Conservation (phyloP, 495 filamentous ascomycete species). For the Hypoxylon trugodes region DNA sequence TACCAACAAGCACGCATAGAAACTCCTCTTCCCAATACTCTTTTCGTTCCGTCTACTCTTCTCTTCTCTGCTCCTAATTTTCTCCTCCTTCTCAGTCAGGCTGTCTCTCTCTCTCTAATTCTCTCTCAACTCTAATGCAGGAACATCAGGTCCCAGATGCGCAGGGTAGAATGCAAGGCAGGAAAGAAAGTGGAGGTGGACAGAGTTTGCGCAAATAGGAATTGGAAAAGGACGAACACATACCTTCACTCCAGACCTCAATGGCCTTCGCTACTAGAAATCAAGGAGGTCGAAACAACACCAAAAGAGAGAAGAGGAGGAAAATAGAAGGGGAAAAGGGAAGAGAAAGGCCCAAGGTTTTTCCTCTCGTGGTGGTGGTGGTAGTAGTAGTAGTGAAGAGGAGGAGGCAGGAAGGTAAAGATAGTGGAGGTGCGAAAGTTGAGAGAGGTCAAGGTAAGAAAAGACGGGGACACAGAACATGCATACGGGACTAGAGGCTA, state of each 20-base stretch:
- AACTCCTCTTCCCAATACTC: conserved; percentile 10
- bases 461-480: conserved; percentile 45
- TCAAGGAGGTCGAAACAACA: conserved; percentile 49
- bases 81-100: conserved; percentile 23
- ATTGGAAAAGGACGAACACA: conserved; percentile 42
- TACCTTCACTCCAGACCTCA: conserved; percentile 51
- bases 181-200: conserved; percentile 39
- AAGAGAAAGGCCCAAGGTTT: conserved; percentile 48
- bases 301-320: conserved; percentile 48
- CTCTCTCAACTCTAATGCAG: conserved; percentile 55
- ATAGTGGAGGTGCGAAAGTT: conserved; percentile 50
- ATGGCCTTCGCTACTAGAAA: conserved; percentile 44
- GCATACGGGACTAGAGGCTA: conserved; percentile 42
- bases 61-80: conserved; percentile 4
- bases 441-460: conserved; percentile 47
- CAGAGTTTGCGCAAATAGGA: conserved; percentile 43
- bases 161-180: conserved; percentile 40
- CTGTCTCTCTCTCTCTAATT: too few relatives aligned
- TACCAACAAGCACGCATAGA: conserved; percentile 29
- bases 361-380: conserved; percentile 52
- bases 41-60: conserved; percentile 2
- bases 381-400: too few relatives aligned
- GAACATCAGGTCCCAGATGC: conserved; percentile 50
- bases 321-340: conserved; percentile 44
- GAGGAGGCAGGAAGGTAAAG: conserved; percentile 51